Percentiles rank a stretch among this genome's conserved stretches.
Conservation (phyloP, 805 yeast genomes). For the Pichia eremophila region DNA sequence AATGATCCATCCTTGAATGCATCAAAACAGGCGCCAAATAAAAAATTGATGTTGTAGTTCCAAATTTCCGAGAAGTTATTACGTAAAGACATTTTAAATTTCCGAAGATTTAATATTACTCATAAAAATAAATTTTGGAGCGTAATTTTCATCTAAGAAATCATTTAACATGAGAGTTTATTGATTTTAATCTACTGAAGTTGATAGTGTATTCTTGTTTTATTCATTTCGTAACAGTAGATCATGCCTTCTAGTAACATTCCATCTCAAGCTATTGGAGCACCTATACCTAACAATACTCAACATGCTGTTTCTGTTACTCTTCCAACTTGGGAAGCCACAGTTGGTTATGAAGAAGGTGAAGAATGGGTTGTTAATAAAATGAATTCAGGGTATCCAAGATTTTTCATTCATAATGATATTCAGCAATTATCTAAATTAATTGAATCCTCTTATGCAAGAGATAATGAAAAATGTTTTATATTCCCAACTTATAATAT, state of each 20-base stretch:
- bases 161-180: too few relatives aligned
- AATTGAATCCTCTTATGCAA: slow-evolving; percentile 62
- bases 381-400: slow-evolving; percentile 84
- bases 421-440: slow-evolving; percentile 47
- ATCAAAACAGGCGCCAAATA: too few relatives aligned
- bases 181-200: too few relatives aligned
- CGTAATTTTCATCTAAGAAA: too few relatives aligned
- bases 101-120: too few relatives aligned
- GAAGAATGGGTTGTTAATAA: slow-evolving; percentile 66
- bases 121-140: too few relatives aligned
- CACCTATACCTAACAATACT: slow-evolving; percentile 80
- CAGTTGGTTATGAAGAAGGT: slow-evolving; percentile 88
- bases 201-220: too few relatives aligned
- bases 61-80: too few relatives aligned
- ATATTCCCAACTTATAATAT: slow-evolving; percentile 68
- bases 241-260: slow-evolving; percentile 3
- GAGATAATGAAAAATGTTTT: slow-evolving; percentile 66
- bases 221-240: too few relatives aligned
- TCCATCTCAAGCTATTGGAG: slow-evolving; percentile 50
- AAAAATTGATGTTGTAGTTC: too few relatives aligned
- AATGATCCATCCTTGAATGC: too few relatives aligned
- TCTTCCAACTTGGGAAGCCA: slow-evolving; percentile 91
- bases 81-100: too few relatives aligned
- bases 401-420: slow-evolving; percentile 62
- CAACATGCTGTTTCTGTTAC: slow-evolving; percentile 93